Percentiles rank a stretch among this genome's conserved stretches.
These are phyloP conservation scores for Pyrenochaeta sp. DNA, from an alignment of 2,329 filamentous ascomycete genomes.

Conservation along the genomic window DNA sequence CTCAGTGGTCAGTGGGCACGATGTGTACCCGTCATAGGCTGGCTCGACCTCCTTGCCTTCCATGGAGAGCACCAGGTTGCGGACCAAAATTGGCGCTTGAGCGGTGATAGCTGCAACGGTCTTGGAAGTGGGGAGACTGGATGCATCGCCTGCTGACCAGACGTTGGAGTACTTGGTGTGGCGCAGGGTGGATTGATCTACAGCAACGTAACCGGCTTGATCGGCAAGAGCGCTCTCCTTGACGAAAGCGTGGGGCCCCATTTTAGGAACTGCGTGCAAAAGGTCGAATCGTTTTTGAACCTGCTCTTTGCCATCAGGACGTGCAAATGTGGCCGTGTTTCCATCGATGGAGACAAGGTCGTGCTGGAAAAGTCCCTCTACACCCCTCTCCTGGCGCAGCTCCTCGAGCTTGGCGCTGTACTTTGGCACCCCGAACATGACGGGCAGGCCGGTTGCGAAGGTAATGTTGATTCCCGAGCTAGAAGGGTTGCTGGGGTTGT, in stretches of 20 bases:
- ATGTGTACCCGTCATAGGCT: slow-evolving; percentile 51
- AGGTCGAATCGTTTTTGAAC: slow-evolving; percentile 48
- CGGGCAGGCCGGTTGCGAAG: slow-evolving; percentile 51
- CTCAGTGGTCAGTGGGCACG: slow-evolving; percentile 52
- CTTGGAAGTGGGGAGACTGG: slow-evolving; percentile 50
- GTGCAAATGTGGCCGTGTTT: slow-evolving; percentile 47
- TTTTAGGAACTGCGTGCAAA: slow-evolving; percentile 50
- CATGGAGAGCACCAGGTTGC: slow-evolving; percentile 43
- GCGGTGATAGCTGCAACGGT: slow-evolving; percentile 51
- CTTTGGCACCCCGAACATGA: slow-evolving; percentile 53
- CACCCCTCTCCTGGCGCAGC: slow-evolving; percentile 46
- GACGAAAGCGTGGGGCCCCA: slow-evolving; percentile 48
- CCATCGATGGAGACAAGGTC: slow-evolving; percentile 49
- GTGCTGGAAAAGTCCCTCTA: slow-evolving; percentile 51
- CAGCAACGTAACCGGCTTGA: slow-evolving; percentile 49
- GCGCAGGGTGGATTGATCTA: slow-evolving; percentile 44
- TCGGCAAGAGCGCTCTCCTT: slow-evolving; percentile 47
- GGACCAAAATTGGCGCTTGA: slow-evolving; percentile 46
- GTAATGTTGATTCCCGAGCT: slow-evolving; percentile 46
- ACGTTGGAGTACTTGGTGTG: slow-evolving; percentile 51
- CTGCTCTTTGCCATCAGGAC: slow-evolving; percentile 31
- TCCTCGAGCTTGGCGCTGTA: slow-evolving; percentile 48
- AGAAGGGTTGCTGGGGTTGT: slow-evolving; percentile 34
- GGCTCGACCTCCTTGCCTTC: slow-evolving; percentile 35
- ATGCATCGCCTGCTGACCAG: slow-evolving; percentile 52